Percentiles rank a stretch among this genome's conserved stretches.
Conservation (phyloP, 2,329 filamentous ascomycete genomes). For the Stachybotrys elegans region DNA sequence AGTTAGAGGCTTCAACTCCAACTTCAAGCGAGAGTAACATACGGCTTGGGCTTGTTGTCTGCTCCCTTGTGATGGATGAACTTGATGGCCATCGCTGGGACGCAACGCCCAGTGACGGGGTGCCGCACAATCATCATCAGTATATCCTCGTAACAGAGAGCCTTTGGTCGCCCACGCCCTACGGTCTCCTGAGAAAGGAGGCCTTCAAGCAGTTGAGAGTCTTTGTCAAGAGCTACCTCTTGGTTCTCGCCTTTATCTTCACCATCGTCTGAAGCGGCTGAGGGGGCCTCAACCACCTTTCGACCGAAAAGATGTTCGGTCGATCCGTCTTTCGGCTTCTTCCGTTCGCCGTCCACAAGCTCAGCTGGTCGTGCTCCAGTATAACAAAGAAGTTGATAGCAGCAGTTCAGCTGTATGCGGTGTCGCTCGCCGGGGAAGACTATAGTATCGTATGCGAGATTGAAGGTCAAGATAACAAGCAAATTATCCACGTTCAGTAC, state of each 20-base stretch:
- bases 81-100: slow-evolving; percentile 22
- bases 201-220: slow-evolving; percentile 15
- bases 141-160: slow-evolving; percentile 25
- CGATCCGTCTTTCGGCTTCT: slow-evolving; percentile 18
- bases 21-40: slow-evolving; percentile 5
- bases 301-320: slow-evolving; percentile 17
- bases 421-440: slow-evolving; percentile 18
- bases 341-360: slow-evolving; percentile 21
- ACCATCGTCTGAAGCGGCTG: slow-evolving; percentile 6
- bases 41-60: slow-evolving; percentile 23
- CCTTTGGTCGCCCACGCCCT: slow-evolving; percentile 16
- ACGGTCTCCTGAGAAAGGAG: slow-evolving; percentile 16
- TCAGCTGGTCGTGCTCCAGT: slow-evolving; percentile 20
- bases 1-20: not conserved
- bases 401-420: slow-evolving; percentile 16
- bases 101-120: slow-evolving; percentile 12
- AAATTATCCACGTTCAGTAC: slow-evolving; percentile 17
- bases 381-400: slow-evolving; percentile 21
- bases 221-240: slow-evolving; percentile 9
- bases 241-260: slow-evolving; percentile 10
- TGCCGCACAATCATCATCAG: slow-evolving; percentile 21
- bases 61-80: slow-evolving; percentile 23
- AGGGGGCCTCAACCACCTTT: slow-evolving; percentile 12
- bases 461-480: slow-evolving; percentile 19
- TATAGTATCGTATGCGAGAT: slow-evolving; percentile 20